These are phyloP conservation scores for Polysphondylium violaceum DNA, from an alignment of 78 protist genomes.

Conservation along the genomic window DNA sequence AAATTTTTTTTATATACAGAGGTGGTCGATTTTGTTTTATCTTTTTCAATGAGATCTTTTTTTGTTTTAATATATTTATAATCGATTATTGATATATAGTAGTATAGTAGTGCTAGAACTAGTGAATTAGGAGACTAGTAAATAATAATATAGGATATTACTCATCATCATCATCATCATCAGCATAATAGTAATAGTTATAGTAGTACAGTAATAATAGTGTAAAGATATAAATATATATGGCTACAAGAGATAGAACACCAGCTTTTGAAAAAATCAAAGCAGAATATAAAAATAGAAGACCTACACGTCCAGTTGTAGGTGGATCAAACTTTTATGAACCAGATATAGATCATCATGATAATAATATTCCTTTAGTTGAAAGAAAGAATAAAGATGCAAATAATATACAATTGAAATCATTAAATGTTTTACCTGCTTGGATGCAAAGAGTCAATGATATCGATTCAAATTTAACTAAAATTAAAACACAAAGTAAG, in stretches of 20 bases:
- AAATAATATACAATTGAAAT: not conserved
- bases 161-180: not conserved
- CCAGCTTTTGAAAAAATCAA: conserved; percentile 15
- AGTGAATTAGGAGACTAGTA: too few relatives aligned
- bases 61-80: too few relatives aligned
- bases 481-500: conserved; percentile 24
- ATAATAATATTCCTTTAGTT: not conserved
- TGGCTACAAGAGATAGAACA: conserved; percentile 67
- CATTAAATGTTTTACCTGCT: conserved; percentile 19
- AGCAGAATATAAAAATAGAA: conserved; percentile 29
- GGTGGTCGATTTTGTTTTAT: not conserved
- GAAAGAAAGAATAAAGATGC: not conserved
- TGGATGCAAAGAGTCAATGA: conserved; percentile 29
- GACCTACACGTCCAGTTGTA: conserved; percentile 27
- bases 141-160: too few relatives aligned
- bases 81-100: not conserved
- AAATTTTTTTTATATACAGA: not conserved
- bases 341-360: conserved; percentile 3
- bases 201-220: not conserved
- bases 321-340: not conserved
- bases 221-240: too few relatives aligned
- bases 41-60: too few relatives aligned
- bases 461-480: conserved; percentile 30
- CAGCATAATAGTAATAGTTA: not conserved
- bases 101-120: not conserved